Conservation (phyloP, 1,139 yeast species). For the Trichomonascaceae sp. region DNA sequence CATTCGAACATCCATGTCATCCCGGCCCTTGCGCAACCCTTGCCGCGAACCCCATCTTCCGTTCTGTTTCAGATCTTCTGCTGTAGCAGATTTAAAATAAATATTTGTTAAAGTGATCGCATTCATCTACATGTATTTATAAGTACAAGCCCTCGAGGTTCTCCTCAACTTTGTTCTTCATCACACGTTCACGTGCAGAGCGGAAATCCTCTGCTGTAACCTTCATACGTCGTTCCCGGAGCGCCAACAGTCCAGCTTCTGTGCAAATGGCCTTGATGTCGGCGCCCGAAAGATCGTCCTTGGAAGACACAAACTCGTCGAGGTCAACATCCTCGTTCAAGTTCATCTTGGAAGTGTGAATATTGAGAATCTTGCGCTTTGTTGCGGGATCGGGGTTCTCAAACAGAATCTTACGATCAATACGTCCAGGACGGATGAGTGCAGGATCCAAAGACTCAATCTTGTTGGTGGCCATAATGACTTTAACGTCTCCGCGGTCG, state of each 20-base stretch:
- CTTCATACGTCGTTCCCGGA: slow-evolving; percentile 97
- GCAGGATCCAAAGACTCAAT: slow-evolving; percentile 96
- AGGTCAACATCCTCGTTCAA: slow-evolving; percentile 76
- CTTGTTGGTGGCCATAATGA: slow-evolving; percentile 96
- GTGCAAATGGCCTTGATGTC: slow-evolving; percentile 98
- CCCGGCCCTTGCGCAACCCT: no score
- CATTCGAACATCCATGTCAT: no score
- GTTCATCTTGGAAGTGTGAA: slow-evolving; percentile 93
- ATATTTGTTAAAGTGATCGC: no score
- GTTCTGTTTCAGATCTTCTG: no score
- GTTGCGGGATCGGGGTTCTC: slow-evolving; percentile 93
- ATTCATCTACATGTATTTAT: no score
- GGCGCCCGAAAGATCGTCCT: slow-evolving; percentile 95
- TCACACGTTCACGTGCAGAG: slow-evolving; percentile 89
- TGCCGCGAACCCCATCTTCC: no score
- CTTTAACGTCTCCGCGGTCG: slow-evolving; percentile 96
- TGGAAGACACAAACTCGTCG: slow-evolving; percentile 80
- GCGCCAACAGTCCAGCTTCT: slow-evolving; percentile 91
- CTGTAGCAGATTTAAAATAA: no score
- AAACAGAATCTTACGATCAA: slow-evolving; percentile 91
- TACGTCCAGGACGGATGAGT: slow-evolving; percentile 95
- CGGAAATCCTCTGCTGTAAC: slow-evolving; percentile 92
- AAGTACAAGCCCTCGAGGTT: slow-evolving; percentile 89
- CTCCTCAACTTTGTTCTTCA: slow-evolving; percentile 96
- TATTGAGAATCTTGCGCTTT: slow-evolving; percentile 82